Percentiles rank a stretch among this genome's conserved stretches.
phyloP scores from a whole-genome alignment of 495 filamentous ascomycete genomes.

The Geoglossum glabrum region DNA sequence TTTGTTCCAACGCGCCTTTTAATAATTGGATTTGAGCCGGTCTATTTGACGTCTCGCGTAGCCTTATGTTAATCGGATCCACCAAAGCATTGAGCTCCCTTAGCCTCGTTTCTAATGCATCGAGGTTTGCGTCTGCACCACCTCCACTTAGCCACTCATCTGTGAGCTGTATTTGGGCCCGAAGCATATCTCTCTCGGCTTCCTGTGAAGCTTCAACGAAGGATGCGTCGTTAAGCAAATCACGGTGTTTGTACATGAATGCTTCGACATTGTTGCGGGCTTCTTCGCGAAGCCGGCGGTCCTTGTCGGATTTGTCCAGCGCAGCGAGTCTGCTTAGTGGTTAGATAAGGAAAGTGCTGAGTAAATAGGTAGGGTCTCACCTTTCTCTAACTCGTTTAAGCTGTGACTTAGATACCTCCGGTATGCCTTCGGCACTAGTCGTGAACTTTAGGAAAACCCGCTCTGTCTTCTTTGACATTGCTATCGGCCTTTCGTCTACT shows the following conservation, averaged over 20 bases:
- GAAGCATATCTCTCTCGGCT: conserved; percentile 38
- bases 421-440: conserved; percentile 38
- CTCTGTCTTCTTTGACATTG: conserved; percentile 43
- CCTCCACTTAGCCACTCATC: conserved; percentile 86
- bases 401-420: conserved; percentile 34
- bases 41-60: conserved; percentile 42
- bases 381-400: conserved; percentile 41
- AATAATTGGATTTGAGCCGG: conserved; percentile 44
- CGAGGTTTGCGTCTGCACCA: conserved; percentile 50
- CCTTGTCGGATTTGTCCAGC: conserved; percentile 65
- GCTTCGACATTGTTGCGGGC: conserved; percentile 77
- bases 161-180: conserved; percentile 39
- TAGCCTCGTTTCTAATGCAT: conserved; percentile 49
- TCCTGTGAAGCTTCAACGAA: conserved; percentile 51
- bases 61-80: conserved; percentile 43
- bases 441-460: conserved; percentile 48
- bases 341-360: neutral
- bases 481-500: conserved; percentile 25
- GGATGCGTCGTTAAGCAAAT: conserved; percentile 52
- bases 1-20: conserved; percentile 37
- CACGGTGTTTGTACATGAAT: conserved; percentile 79
- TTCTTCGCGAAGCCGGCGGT: conserved; percentile 63
- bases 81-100: conserved; percentile 52
- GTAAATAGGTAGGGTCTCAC: conserved; percentile 3
- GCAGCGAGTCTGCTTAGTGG: conserved; percentile 37